Percentiles rank a stretch among this genome's conserved stretches.
Evolutionary conservation across 2,329 filamentous ascomycete genomes (phyloP).

Genomic region (Boeremia exigua): DNA sequence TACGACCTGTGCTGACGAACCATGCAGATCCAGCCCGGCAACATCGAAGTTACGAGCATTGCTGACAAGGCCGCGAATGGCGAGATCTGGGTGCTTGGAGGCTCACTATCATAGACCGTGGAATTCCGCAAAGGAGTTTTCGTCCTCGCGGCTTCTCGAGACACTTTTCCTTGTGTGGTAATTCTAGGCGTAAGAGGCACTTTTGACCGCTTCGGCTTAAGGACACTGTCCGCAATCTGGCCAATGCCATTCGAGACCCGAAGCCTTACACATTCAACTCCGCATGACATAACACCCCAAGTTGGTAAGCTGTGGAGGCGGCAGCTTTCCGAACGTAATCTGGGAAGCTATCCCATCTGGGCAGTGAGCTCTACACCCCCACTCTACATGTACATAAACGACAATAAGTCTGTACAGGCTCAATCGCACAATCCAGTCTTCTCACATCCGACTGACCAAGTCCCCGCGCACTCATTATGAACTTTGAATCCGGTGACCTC

Average conservation of each 20-base stretch:
- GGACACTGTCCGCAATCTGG: not conserved
- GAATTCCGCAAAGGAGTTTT: not conserved
- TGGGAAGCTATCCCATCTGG: constrained; percentile 14
- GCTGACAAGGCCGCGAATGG: constrained; percentile 83
- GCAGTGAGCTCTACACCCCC: constrained; percentile 14
- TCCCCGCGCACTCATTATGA: constrained; percentile 24
- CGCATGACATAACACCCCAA: not conserved
- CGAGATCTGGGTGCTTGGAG: constrained; percentile 80
- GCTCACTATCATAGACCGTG: constrained; percentile 52
- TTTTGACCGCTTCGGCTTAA: not conserved
- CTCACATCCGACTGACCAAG: not conserved
- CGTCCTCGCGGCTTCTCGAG: not conserved
- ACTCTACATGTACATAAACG: constrained; percentile 16
- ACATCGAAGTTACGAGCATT: constrained; percentile 76
- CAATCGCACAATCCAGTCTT: not conserved
- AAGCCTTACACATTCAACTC: constrained; percentile 6
- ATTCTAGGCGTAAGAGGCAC: not conserved
- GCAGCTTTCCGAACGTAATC: constrained; percentile 3
- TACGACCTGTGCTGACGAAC: constrained; percentile 16
- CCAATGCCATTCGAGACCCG: constrained; percentile 2
- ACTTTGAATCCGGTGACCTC: constrained; percentile 46
- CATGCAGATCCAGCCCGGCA: constrained; percentile 74
- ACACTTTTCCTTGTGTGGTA: not conserved
- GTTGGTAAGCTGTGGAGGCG: constrained; percentile 17
- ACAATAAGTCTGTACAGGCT: not conserved